Conservation (phyloP, 345 rosid species). For the Aquilaria malaccensis region DNA sequence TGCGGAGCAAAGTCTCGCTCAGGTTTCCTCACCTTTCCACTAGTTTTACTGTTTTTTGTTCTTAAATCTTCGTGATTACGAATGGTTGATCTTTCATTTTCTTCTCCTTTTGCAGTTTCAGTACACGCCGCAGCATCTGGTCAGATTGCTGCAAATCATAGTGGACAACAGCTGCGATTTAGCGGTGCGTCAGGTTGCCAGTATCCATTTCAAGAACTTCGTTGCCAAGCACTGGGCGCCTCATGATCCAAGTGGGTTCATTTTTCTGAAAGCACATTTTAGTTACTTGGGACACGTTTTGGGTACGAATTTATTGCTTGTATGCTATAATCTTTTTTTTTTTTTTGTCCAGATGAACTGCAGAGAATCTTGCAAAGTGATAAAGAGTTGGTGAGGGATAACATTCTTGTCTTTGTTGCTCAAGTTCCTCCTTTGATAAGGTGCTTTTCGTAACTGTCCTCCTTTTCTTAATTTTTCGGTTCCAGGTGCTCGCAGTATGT, state of each 20-base stretch:
- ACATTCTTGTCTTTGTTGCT: conserved; percentile 67
- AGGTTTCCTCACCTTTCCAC: conserved; percentile 30
- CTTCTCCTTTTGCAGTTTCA: conserved; percentile 43
- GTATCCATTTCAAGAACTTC: conserved; percentile 88
- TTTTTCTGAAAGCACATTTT: conserved; percentile 9
- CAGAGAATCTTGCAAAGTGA: conserved; percentile 50
- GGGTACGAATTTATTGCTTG: neutral
- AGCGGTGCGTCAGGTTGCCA: conserved; percentile 86
- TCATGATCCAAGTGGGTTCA: conserved; percentile 35
- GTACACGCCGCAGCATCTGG: conserved; percentile 77
- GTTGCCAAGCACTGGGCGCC: conserved; percentile 84
- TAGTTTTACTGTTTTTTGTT: neutral
- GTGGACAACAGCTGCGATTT: conserved; percentile 68
- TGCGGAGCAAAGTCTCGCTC: conserved; percentile 72
- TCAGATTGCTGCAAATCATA: conserved; percentile 73
- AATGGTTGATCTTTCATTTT: neutral
- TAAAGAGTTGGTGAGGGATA: conserved; percentile 69
- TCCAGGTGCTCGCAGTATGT: neutral
- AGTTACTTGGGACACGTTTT: neutral
- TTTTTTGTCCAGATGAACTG: conserved; percentile 42
- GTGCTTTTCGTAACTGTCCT: conserved; percentile 21
- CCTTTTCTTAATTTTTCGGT: neutral
- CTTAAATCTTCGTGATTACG: neutral
- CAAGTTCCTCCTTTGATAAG: conserved; percentile 82
- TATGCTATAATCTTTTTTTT: neutral